These are phyloP conservation scores for Gynostemma pentaphyllum DNA, from an alignment of 306 rosid genomes.

Conservation along the genomic window DNA sequence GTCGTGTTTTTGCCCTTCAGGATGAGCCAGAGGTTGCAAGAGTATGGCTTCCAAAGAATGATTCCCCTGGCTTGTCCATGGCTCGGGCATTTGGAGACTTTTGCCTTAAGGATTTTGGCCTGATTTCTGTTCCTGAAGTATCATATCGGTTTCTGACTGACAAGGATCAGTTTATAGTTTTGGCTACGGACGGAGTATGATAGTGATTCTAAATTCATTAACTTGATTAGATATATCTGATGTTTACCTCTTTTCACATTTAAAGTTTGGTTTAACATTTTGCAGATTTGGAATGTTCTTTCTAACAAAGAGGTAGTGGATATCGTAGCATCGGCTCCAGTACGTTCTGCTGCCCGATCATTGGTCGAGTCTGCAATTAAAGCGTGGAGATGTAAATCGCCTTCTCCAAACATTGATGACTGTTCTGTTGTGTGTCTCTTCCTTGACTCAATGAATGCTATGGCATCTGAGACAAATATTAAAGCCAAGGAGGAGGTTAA, in stretches of 20 bases:
- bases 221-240: not conserved
- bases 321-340: conserved; percentile 52
- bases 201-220: not conserved
- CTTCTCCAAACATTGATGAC: conserved; percentile 81
- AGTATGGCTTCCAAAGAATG: conserved; percentile 87
- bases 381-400: conserved; percentile 72
- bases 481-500: conserved; percentile 29
- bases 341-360: conserved; percentile 61
- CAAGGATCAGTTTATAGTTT: conserved; percentile 66
- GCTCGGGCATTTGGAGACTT: conserved; percentile 95
- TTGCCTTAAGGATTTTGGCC: conserved; percentile 91
- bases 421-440: conserved; percentile 89
- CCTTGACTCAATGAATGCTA: conserved; percentile 29
- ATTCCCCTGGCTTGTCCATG: conserved; percentile 97
- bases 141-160: conserved; percentile 51
- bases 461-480: conserved; percentile 31
- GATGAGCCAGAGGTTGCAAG: conserved; percentile 96
- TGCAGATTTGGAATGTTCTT: conserved; percentile 92
- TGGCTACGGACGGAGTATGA: conserved; percentile 95
- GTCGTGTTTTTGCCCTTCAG: conserved; percentile 86
- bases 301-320: conserved; percentile 92
- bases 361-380: conserved; percentile 81
- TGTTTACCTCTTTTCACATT: not conserved
- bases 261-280: conserved; percentile 11
- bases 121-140: conserved; percentile 84